phyloP scores from a whole-genome alignment of 1,284 basidiomycete genomes.

The Mycena citricolor region DNA sequence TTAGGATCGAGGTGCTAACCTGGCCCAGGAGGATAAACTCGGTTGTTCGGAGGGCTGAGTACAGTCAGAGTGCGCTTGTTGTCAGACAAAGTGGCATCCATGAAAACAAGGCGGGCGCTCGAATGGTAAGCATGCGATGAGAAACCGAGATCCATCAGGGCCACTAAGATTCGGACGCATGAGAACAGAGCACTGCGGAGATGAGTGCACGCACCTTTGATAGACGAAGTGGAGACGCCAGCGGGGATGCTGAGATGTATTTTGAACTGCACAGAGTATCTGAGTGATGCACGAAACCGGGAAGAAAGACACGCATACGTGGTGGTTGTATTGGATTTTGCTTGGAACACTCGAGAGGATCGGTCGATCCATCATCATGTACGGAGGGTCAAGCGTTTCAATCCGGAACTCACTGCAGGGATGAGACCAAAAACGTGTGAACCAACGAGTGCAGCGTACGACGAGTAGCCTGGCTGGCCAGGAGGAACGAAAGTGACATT shows the following conservation, averaged over 20 bases:
- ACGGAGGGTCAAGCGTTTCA: constrained; percentile 76
- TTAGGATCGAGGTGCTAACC: constrained; percentile 75
- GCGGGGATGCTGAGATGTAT: constrained; percentile 42
- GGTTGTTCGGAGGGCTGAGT: constrained; percentile 60
- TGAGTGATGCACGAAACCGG: not conserved
- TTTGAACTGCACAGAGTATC: constrained; percentile 7
- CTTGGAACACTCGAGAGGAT: constrained; percentile 10
- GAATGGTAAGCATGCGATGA: constrained; percentile 78
- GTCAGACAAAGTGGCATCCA: constrained; percentile 39
- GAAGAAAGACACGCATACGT: not conserved
- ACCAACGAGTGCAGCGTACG: too few species aligned
- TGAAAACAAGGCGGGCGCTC: constrained; percentile 71
- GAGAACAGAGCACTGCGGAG: constrained; percentile 1
- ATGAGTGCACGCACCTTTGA: constrained; percentile 30
- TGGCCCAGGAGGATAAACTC: constrained; percentile 78
- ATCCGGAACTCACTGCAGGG: constrained; percentile 78
- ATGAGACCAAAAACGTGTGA: too few species aligned
- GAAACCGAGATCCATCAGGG: constrained; percentile 76
- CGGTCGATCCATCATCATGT: constrained; percentile 44
- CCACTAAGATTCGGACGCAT: constrained; percentile 42
- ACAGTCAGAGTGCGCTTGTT: constrained; percentile 43
- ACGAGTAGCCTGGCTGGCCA: too few species aligned
- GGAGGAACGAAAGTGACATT: constrained; percentile 62
- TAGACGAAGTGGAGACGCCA: constrained; percentile 6
- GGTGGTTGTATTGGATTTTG: constrained; percentile 18